phyloP scores from a whole-genome alignment of 805 yeast species.

The Yueomyces sinensis region DNA sequence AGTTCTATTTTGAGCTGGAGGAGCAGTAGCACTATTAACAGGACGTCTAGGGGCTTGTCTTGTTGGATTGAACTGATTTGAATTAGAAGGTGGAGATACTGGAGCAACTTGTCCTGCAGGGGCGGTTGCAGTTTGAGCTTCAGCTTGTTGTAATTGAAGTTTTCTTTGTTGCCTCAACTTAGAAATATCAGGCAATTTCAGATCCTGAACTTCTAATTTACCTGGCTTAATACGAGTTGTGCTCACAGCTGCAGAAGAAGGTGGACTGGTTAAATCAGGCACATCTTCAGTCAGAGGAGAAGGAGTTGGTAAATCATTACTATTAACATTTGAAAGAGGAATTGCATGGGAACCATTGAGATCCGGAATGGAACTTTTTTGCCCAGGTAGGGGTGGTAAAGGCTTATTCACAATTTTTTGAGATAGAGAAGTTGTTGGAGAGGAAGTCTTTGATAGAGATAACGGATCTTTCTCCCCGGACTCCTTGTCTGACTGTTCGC shows the following conservation, averaged over 20 bases:
- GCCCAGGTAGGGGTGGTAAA: constrained; percentile 24
- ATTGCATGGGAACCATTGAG: too few relatives aligned
- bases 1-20: constrained; percentile 9
- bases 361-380: too few relatives aligned
- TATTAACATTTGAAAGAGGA: too few relatives aligned
- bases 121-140: background rate
- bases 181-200: background rate
- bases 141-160: background rate
- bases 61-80: constrained; percentile 9
- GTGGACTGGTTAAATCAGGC: too few relatives aligned
- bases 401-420: constrained; percentile 27
- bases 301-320: too few relatives aligned
- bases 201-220: background rate
- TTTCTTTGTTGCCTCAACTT: background rate
- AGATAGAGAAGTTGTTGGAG: background rate
- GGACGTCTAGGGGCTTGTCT: constrained; percentile 21
- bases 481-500: background rate
- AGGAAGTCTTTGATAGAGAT: background rate
- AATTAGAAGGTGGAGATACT: background rate
- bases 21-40: background rate
- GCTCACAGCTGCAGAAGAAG: too few relatives aligned
- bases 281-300: too few relatives aligned
- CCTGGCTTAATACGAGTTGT: background rate
- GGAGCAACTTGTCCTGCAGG: background rate
- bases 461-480: background rate